A percentile compares a stretch with the other conserved stretches of the same genome.
phyloP scores from a whole-genome alignment of 2,329 filamentous ascomycete genomes.

The Fusarium robinianum region DNA sequence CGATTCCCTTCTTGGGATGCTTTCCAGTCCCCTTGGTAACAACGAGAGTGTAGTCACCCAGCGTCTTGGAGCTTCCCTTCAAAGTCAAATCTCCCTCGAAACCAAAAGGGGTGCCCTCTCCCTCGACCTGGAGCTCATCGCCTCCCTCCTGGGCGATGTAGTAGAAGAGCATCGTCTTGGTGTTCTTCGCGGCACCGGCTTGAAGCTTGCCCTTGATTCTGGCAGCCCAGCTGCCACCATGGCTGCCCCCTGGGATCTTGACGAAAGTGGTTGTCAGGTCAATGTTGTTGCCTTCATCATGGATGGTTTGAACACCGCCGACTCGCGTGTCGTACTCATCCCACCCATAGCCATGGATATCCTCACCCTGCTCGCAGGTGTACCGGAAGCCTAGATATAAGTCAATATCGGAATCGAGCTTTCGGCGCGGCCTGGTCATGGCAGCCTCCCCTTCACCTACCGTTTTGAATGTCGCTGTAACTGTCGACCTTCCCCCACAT shows the following conservation, averaged over 20 bases:
- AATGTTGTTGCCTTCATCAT: conserved; percentile 84
- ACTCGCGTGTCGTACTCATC: conserved; percentile 91
- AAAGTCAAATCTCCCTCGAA: conserved; percentile 68
- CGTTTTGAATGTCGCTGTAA: conserved; percentile 73
- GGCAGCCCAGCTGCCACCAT: conserved; percentile 91
- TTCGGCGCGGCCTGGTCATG: neutral
- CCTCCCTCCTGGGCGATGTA: conserved; percentile 83
- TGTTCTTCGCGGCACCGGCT: conserved; percentile 65
- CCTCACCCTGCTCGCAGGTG: conserved; percentile 94
- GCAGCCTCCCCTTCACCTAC: conserved; percentile 59
- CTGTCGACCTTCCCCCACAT: conserved; percentile 89
- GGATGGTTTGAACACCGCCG: conserved; percentile 87
- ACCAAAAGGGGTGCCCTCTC: conserved; percentile 54
- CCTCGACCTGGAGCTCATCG: conserved; percentile 62
- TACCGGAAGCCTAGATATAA: conserved; percentile 76
- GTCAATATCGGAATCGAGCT: conserved; percentile 8
- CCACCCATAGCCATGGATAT: conserved; percentile 96
- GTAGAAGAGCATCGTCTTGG: conserved; percentile 80
- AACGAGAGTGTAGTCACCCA: conserved; percentile 80
- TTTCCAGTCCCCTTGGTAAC: conserved; percentile 72
- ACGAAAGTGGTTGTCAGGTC: conserved; percentile 94
- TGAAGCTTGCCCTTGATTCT: conserved; percentile 82
- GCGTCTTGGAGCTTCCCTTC: conserved; percentile 67
- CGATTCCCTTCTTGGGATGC: conserved; percentile 67
- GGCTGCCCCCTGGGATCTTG: conserved; percentile 82